phyloP scores from a whole-genome alignment of 1,284 basidiomycete species.

The Cutaneotrichosporon sp. region DNA sequence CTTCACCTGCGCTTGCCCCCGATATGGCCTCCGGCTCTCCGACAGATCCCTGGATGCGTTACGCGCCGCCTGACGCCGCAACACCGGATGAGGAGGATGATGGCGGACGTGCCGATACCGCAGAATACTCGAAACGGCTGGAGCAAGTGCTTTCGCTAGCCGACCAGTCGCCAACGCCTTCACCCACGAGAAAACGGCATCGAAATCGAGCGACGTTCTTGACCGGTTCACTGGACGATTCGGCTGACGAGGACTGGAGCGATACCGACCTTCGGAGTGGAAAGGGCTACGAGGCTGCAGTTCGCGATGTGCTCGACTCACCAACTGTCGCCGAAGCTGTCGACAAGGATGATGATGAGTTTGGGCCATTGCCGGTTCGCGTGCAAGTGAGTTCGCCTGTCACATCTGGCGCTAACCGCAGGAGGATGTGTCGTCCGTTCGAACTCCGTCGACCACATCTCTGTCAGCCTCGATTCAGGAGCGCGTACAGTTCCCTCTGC shows the following conservation, averaged over 20 bases:
- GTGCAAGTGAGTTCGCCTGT: slow-evolving; percentile 15
- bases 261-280: slow-evolving; percentile 22
- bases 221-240: neutral
- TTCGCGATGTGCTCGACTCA: slow-evolving; percentile 20
- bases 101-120: slow-evolving; percentile 8
- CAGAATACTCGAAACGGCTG: slow-evolving; percentile 19
- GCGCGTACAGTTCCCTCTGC: neutral
- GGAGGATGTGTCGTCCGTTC: slow-evolving; percentile 50
- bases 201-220: neutral
- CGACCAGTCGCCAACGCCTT: slow-evolving; percentile 4
- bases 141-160: slow-evolving; percentile 14
- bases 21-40: neutral
- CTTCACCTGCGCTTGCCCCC: slow-evolving; percentile 5
- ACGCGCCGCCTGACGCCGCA: neutral
- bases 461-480: slow-evolving; percentile 7
- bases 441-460: slow-evolving; percentile 52
- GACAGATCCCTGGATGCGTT: slow-evolving; percentile 8
- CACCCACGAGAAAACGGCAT: slow-evolving; percentile 7
- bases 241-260: slow-evolving; percentile 20
- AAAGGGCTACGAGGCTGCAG: slow-evolving; percentile 18
- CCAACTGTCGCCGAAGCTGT: neutral
- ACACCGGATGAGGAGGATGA: slow-evolving; percentile 7
- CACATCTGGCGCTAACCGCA: slow-evolving; percentile 28
- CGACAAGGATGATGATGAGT: slow-evolving; percentile 32
- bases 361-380: slow-evolving; percentile 20